These are phyloP conservation scores for Metschnikowia corniflorae DNA, from an alignment of 805 yeast genomes.

Conservation along the genomic window DNA sequence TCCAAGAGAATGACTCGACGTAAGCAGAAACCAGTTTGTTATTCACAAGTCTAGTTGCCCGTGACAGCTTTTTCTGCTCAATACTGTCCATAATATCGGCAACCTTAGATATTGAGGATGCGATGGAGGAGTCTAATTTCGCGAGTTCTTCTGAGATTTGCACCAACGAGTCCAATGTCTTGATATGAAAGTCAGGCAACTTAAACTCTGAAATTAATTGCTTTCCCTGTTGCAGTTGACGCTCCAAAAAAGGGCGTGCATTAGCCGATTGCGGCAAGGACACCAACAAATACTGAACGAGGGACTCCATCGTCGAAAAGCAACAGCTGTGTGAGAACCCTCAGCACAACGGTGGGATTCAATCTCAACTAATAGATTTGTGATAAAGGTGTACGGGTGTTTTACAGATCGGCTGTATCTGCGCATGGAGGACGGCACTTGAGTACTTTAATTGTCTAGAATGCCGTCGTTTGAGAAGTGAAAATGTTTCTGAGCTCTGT, in stretches of 20 bases:
- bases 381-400: no score
- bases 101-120: constrained; percentile 64
- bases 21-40: constrained; percentile 55
- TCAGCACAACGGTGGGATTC: no score
- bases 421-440: no score
- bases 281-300: constrained; percentile 49
- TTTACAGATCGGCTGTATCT: no score
- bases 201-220: constrained; percentile 54
- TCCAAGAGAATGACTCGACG: constrained; percentile 81
- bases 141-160: constrained; percentile 85
- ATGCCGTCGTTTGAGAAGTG: no score
- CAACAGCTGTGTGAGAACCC: no score
- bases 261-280: constrained; percentile 56
- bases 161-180: constrained; percentile 88
- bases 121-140: constrained; percentile 78
- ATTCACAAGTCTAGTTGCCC: constrained; percentile 38
- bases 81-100: constrained; percentile 63
- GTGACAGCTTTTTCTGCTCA: constrained; percentile 16
- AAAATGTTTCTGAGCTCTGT: no score
- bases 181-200: constrained; percentile 87
- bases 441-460: no score
- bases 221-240: constrained; percentile 53
- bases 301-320: constrained; percentile 25
- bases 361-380: no score
- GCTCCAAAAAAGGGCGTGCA: constrained; percentile 52